These are phyloP conservation scores for Ganoderma sinense DNA, from an alignment of 1,284 basidiomycete genomes.

Conservation along the genomic window DNA sequence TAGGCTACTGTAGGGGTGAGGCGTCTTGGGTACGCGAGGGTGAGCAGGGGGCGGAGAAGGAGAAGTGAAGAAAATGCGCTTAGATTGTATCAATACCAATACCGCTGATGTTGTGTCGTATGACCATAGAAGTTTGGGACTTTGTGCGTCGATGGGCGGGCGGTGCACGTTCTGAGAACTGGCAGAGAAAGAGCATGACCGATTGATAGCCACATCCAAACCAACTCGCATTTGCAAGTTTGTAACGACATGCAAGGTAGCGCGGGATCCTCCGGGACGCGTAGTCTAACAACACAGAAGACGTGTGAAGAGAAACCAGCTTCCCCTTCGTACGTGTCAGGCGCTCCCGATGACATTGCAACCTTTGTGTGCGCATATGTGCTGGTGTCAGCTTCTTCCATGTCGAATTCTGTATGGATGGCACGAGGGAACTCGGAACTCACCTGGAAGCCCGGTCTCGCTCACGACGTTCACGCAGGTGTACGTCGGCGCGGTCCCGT, in stretches of 20 bases:
- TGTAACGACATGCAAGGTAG: no score
- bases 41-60: neutral
- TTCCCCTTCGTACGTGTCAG: neutral
- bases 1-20: no score
- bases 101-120: neutral
- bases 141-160: neutral
- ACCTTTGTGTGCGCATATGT: neutral
- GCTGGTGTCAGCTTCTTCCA: neutral
- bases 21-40: neutral
- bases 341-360: neutral
- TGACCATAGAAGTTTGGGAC: neutral
- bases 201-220: no score
- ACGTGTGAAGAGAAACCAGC: no score
- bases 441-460: conserved; percentile 50
- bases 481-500: conserved; percentile 46
- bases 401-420: neutral
- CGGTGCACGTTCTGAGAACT: no score
- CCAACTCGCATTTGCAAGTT: no score
- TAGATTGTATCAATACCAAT: neutral
- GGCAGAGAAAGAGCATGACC: no score
- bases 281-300: no score
- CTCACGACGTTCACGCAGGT: conserved; percentile 57
- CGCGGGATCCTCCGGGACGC: no score
- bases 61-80: neutral
- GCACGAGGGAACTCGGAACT: neutral